Evolutionary conservation across 2,329 filamentous ascomycete genomes (phyloP), one percentile per base, ranked within the genome.

Genomic region (Pleomassaria siparia): DNA sequence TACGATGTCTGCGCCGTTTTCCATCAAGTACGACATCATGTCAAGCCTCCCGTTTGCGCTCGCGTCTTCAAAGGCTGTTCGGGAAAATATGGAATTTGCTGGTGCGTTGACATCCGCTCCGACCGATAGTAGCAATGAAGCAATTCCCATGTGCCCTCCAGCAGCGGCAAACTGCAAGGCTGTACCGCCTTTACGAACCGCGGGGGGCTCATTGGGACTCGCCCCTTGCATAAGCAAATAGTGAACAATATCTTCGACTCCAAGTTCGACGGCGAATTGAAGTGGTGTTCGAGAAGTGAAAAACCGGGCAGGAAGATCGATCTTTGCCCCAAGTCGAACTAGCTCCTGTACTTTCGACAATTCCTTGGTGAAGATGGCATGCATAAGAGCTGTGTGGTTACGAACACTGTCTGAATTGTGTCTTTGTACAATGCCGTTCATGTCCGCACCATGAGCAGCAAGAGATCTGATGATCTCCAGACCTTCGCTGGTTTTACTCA

Each of bases 21-120:
- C 12, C 5, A 51, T 11, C 15, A 54, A 46, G 12, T 41, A 47
- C 7, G 10, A 2, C 43, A 54, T 47, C 48, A 51, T 51, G 3
- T 51, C 51, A 11, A 54, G 25, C 15, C 45, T 41, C 13, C 46
- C 49, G 33, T 44, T 18, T 21, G 49, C 49, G 10, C 49, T 39
- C 12, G 49, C 52, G 18, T 21, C 43, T 33, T 55, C 49, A 18
- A 55, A 43, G 8, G 49, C 49, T 2, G 49, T 55, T 21, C 49
- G 30, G n/a, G 48, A 48, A 22, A 42, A 4, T 9, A 26, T 16
- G 18, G 21, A 18, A 2, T 41, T 32, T 9, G 41, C 25, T 10
- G 24, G 15, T 4, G 35, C 44, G 36, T 54, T 51, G 3, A 49
- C 15, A 24, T 51, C 36, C 4, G 51, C 45, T 12, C 40, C 40